Evolutionary conservation across 2,329 filamentous ascomycete genomes (phyloP).

Genomic region (Bipolaris oryzae): DNA sequence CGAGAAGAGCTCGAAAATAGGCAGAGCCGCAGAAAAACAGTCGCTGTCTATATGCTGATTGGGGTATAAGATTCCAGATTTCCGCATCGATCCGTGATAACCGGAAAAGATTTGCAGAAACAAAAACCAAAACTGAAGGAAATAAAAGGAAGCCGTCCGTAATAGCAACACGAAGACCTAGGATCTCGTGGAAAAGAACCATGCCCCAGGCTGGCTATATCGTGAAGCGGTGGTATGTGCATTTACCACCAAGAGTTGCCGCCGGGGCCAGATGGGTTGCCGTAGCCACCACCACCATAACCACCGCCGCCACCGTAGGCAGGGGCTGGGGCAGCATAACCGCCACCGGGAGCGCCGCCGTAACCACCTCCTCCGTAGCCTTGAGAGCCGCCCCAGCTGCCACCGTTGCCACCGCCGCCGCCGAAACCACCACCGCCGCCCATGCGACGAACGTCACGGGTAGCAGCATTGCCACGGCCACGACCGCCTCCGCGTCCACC

Average conservation of each 20-base stretch:
- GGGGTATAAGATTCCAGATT: slow-evolving; percentile 55
- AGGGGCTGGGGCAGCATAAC: slow-evolving; percentile 54
- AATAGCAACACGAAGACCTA: slow-evolving; percentile 30
- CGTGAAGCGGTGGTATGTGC: slow-evolving; percentile 20
- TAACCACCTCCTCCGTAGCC: slow-evolving; percentile 65
- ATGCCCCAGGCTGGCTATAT: slow-evolving; percentile 38
- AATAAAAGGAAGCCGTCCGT: slow-evolving; percentile 31
- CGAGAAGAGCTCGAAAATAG: slow-evolving; percentile 48
- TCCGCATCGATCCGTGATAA: slow-evolving; percentile 45
- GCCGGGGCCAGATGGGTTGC: slow-evolving; percentile 69
- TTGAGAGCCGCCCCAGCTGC: slow-evolving; percentile 39
- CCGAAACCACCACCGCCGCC: slow-evolving; percentile 62
- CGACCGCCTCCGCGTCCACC: slow-evolving; percentile 71
- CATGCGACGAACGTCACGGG: slow-evolving; percentile 80
- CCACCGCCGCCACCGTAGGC: slow-evolving; percentile 54
- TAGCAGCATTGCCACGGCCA: slow-evolving; percentile 71
- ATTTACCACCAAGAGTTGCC: slow-evolving; percentile 72
- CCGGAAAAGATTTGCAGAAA: slow-evolving; percentile 43
- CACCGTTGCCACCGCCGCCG: slow-evolving; percentile 59
- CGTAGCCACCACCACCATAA: slow-evolving; percentile 63
- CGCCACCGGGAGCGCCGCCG: slow-evolving; percentile 50
- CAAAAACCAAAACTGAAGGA: slow-evolving; percentile 36
- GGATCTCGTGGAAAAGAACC: slow-evolving; percentile 29
- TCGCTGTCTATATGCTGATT: slow-evolving; percentile 59
- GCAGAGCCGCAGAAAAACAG: slow-evolving; percentile 53